Evolutionary conservation across 2,329 filamentous ascomycete genomes (phyloP).

Genomic region (Penicillium nordicum): DNA sequence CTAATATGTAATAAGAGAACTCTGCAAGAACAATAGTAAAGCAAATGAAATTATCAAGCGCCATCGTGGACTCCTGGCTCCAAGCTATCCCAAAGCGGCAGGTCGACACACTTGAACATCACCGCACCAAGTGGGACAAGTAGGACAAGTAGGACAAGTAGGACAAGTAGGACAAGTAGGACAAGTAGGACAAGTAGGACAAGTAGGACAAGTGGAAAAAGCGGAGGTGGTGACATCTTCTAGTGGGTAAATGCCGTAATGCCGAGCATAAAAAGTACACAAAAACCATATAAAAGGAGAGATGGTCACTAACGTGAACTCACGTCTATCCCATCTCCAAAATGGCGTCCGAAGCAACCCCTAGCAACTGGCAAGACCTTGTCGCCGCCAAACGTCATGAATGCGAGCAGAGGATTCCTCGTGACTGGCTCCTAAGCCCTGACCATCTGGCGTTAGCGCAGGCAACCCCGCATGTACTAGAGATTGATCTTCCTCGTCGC

Average conservation of each 20-base stretch:
- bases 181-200: not conserved
- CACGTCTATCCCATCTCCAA: not conserved
- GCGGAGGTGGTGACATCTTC: not conserved
- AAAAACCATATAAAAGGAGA: not conserved
- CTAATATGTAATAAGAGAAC: not conserved
- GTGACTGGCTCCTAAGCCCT: conserved; percentile 31
- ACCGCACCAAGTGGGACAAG: not conserved
- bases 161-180: not conserved
- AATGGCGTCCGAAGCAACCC: conserved; percentile 5
- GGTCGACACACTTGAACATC: conserved; percentile 10
- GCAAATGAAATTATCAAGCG: too few relatives aligned
- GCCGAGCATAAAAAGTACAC: not conserved
- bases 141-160: not conserved
- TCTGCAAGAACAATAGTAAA: not conserved
- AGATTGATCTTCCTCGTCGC: conserved; percentile 16
- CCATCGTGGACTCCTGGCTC: not conserved
- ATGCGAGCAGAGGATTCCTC: conserved; percentile 31
- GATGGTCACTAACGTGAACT: not conserved
- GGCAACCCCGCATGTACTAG: conserved; percentile 16
- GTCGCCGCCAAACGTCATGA: conserved; percentile 29
- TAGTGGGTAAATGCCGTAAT: not conserved
- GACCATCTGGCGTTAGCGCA: conserved; percentile 2
- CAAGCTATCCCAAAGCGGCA: conserved; percentile 15
- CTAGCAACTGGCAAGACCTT: conserved; percentile 19
- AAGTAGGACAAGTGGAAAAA: not conserved